Base-by-base conservation (phyloP, 805 yeast genomes). In the Blastobotrys mokoenaii region DNA sequence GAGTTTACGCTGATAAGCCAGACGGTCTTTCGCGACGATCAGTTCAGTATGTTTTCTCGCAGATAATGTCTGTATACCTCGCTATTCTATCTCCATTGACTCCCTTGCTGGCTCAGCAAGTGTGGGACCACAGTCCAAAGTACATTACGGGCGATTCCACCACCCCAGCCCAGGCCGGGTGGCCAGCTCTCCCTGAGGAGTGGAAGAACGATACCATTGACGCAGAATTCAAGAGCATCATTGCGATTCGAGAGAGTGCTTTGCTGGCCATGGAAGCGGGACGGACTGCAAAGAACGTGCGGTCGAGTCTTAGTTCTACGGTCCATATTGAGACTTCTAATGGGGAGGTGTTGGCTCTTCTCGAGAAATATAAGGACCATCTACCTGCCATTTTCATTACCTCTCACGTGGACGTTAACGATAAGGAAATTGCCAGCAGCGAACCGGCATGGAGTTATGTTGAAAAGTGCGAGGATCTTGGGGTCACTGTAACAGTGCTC, bases 51-150 rank as follows among this genome's bases (percentile, higher is more conserved):
- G 90, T 83, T 0, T 67, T 93, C 42, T 46, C 55, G 14, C 52
- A 67, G 38, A 68, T 85, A 11, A 65, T 87, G 14, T 69, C 68
- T 37, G 71, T 79, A 0, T 84, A 87, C 56, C 61, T 79, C n/a
- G 73, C 84, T 0, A 61, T 85, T 1, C 60, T 90, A 46, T 72
- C 88, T 0, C 97, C 98, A 1, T 77, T 93, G 1, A 65, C 83
- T 33, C 99, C 99, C 1, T 60, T 86, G 2, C 67, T 89, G 46
- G 73, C 90, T 0, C 97, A 93, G 63, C 97, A 93, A 58, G 87
- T 78, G 0, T 89, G 96, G 96, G 76, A 77, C 33, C 70, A 71
- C 47, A 56, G 75, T 3, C 80, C 76, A 9, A 49, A 43, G 2
- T 51, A 43, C 15, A 43, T 69, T 33, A 64, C 63, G 1, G 37